phyloP scores from a whole-genome alignment of 2,329 filamentous ascomycete genomes.

The Alternaria angustiovoidea region DNA sequence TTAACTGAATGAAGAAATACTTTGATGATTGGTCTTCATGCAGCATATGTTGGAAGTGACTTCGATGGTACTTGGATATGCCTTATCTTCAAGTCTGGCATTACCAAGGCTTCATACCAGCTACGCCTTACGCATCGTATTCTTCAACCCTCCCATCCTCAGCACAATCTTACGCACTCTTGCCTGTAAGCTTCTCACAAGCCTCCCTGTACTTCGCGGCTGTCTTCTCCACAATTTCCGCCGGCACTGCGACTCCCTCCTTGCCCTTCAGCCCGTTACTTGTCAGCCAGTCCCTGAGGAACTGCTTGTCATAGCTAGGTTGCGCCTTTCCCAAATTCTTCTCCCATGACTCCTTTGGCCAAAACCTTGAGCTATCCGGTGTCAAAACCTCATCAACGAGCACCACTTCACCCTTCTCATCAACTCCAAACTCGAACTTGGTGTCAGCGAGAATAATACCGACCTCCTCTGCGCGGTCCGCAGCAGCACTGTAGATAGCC shows the following conservation, averaged over 20 bases:
- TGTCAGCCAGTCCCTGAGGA: constrained; percentile 81
- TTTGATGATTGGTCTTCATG: background rate
- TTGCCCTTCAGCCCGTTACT: constrained; percentile 76
- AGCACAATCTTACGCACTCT: constrained; percentile 4
- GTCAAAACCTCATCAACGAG: constrained; percentile 87
- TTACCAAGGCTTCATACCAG: background rate
- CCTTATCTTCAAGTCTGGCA: background rate
- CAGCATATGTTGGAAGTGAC: background rate
- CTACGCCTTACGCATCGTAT: background rate
- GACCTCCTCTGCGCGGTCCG: constrained; percentile 68
- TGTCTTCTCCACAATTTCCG: constrained; percentile 74
- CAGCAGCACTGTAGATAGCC: constrained; percentile 69
- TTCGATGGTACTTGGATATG: background rate
- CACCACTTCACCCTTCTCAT: constrained; percentile 69
- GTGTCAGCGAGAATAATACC: constrained; percentile 82
- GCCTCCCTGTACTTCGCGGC: constrained; percentile 78
- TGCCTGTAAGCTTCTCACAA: constrained; percentile 72
- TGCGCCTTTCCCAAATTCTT: constrained; percentile 71
- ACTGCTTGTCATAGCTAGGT: constrained; percentile 84
- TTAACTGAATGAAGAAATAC: background rate
- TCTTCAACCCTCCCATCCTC: background rate
- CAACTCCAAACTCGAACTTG: constrained; percentile 79
- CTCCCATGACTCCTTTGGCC: constrained; percentile 77
- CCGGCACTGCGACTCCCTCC: constrained; percentile 74
- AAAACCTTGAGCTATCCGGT: constrained; percentile 80